phyloP scores from a whole-genome alignment of 1,284 basidiomycete genomes.

The Ganoderma multipileum region DNA sequence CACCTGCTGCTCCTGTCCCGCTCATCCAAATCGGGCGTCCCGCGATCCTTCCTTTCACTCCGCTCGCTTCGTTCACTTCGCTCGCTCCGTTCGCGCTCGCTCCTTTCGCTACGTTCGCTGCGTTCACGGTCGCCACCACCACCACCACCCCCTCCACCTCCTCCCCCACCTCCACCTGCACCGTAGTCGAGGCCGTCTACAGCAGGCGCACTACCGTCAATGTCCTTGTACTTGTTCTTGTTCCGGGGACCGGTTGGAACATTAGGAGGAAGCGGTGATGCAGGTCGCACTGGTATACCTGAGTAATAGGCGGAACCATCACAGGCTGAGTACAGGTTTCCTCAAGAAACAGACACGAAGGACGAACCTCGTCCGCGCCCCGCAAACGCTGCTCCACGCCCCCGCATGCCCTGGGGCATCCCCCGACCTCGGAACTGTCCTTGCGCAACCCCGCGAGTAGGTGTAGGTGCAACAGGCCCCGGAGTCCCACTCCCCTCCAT shows the following conservation, averaged over 20 bases:
- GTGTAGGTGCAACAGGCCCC: conserved; percentile 38
- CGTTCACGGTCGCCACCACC: conserved; percentile 49
- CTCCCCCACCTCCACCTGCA: conserved; percentile 51
- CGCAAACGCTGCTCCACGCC: conserved; percentile 41
- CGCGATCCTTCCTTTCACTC: conserved; percentile 28
- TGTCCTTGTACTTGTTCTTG: conserved; percentile 87
- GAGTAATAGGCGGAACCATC: neutral
- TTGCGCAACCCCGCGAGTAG: conserved; percentile 51
- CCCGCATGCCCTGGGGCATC: conserved; percentile 44
- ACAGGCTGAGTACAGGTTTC: conserved; percentile 2
- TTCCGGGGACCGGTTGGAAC: conserved; percentile 87
- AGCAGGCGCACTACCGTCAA: conserved; percentile 78
- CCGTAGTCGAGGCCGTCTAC: conserved; percentile 88
- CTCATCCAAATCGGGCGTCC: conserved; percentile 37
- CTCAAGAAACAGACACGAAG: conserved; percentile 29
- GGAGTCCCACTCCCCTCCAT: conserved; percentile 55
- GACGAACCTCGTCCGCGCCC: conserved; percentile 48
- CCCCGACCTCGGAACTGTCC: conserved; percentile 65
- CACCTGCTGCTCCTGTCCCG: conserved; percentile 40
- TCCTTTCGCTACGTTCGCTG: conserved; percentile 33
- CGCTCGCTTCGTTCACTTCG: conserved; percentile 20
- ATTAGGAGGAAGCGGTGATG: conserved; percentile 80
- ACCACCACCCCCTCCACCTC: conserved; percentile 40
- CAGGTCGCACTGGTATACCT: conserved; percentile 64
- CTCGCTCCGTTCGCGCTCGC: conserved; percentile 23